Conservation (phyloP, 2,329 filamentous ascomycete genomes). For the Cordyceps sp. region DNA sequence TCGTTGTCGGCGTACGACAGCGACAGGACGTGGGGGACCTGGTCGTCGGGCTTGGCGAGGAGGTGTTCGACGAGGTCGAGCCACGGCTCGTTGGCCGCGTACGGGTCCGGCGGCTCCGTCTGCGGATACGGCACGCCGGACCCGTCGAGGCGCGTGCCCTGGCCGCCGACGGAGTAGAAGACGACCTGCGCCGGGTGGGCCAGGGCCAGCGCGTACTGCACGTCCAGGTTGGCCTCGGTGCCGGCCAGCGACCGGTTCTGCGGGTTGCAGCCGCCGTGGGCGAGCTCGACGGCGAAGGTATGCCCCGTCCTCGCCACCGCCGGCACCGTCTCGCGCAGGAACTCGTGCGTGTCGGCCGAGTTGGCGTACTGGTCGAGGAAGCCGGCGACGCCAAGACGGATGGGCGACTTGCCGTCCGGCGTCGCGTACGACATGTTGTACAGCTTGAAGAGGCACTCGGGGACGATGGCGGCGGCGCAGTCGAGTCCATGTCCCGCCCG, state of each 20-base stretch:
- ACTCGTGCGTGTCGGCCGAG: background rate
- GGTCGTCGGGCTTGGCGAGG: background rate
- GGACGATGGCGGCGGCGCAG: too few species aligned
- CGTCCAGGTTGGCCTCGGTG: background rate
- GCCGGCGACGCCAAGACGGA: conserved; percentile 12
- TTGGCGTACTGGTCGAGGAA: background rate
- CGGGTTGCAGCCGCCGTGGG: background rate
- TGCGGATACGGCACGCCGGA: background rate
- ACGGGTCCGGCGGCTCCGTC: background rate
- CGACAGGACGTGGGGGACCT: background rate
- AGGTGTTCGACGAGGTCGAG: background rate
- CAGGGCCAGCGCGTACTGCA: background rate
- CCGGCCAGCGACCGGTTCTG: background rate
- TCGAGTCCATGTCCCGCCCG: too few species aligned
- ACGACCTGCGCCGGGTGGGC: background rate
- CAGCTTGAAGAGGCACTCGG: too few species aligned
- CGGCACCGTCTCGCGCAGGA: background rate
- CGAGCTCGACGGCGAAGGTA: background rate
- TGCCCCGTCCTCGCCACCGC: background rate
- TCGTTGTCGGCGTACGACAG: background rate
- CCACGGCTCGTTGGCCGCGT: background rate
- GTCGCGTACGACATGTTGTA: too few species aligned
- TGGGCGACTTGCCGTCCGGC: too few species aligned
- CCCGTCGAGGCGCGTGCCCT: background rate
- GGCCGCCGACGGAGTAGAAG: background rate